These are phyloP conservation scores for Ophiostoma australiae DNA, from an alignment of 2,329 filamentous ascomycete species.

Conservation along the genomic window DNA sequence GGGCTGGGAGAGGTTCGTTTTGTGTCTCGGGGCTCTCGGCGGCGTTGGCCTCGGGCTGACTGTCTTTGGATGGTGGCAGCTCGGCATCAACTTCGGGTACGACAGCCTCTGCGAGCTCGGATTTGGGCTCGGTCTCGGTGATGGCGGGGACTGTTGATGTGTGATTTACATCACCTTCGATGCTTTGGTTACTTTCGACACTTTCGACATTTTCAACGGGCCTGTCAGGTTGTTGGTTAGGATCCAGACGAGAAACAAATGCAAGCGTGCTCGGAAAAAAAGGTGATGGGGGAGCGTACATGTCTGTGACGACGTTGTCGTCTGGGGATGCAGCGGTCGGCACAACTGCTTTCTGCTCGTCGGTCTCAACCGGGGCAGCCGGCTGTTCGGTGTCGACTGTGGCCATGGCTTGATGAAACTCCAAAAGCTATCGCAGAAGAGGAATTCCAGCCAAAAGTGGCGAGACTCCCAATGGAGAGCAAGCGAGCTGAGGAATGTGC, in stretches of 20 bases:
- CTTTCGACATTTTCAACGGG: slow-evolving; percentile 2
- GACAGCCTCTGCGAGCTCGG: background rate
- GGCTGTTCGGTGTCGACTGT: slow-evolving; percentile 14
- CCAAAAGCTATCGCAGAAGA: background rate
- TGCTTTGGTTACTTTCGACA: background rate
- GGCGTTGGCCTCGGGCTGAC: background rate
- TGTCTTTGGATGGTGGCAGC: background rate
- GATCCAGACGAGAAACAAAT: background rate
- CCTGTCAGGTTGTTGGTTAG: background rate
- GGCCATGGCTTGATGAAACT: slow-evolving; percentile 14
- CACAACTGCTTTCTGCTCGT: background rate
- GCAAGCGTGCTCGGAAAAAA: background rate
- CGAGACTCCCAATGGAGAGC: background rate
- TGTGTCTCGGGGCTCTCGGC: background rate
- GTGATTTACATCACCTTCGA: background rate
- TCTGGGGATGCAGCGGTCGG: background rate
- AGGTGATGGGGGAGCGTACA: background rate
- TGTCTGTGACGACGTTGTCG: background rate
- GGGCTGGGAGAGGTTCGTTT: background rate
- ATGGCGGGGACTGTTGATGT: background rate
- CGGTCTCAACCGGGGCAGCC: slow-evolving; percentile 10
- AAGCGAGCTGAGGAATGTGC: slow-evolving; percentile 1
- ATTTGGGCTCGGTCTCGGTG: background rate
- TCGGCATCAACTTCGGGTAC: background rate
- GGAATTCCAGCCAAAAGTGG: background rate